Percentiles rank a stretch among this genome's conserved stretches.
Conservation (phyloP, 1,139 yeast genomes). For the Pichia sp. region DNA sequence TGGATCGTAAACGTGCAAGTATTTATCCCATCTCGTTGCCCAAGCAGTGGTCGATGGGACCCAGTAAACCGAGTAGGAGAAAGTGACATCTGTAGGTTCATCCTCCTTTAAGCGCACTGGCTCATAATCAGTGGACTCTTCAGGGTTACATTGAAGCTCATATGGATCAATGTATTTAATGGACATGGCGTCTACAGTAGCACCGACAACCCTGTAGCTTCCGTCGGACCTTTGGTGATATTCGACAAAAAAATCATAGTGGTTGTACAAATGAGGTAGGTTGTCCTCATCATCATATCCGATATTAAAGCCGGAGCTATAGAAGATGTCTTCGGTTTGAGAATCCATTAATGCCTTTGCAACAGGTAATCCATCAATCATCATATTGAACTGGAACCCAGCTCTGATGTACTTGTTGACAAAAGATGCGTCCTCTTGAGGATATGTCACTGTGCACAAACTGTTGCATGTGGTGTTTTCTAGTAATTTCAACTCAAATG, state of each 20-base stretch:
- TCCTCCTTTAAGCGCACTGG: conserved; percentile 44
- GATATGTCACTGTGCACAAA: conserved; percentile 60
- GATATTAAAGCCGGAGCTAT: conserved; percentile 77
- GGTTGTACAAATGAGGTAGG: conserved; percentile 60
- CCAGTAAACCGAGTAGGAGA: conserved; percentile 66
- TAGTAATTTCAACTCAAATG: conserved; percentile 76
- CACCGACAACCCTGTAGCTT: conserved; percentile 86
- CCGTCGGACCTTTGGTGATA: conserved; percentile 74
- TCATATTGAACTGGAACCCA: conserved; percentile 87
- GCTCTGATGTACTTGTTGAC: conserved; percentile 75
- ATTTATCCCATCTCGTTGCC: conserved; percentile 99
- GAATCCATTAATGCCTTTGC: conserved; percentile 57
- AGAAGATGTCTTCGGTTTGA: conserved; percentile 57
- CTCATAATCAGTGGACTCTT: conserved; percentile 18
- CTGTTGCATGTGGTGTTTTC: conserved; percentile 61
- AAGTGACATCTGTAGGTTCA: conserved; percentile 44
- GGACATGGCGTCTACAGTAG: conserved; percentile 68
- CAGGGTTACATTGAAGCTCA: conserved; percentile 37
- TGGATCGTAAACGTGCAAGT: conserved; percentile 86
- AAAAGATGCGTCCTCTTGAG: conserved; percentile 64
- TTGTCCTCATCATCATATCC: conserved; percentile 57
- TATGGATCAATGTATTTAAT: conserved; percentile 42
- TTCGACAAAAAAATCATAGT: conserved; percentile 72
- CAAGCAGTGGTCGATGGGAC: conserved; percentile 68
- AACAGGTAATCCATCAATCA: conserved; percentile 92